Evolutionary conservation across 202 grass and related monocot genomes (phyloP), one percentile per base, ranked within the genome.

Genomic region (Panicum virgatum): DNA sequence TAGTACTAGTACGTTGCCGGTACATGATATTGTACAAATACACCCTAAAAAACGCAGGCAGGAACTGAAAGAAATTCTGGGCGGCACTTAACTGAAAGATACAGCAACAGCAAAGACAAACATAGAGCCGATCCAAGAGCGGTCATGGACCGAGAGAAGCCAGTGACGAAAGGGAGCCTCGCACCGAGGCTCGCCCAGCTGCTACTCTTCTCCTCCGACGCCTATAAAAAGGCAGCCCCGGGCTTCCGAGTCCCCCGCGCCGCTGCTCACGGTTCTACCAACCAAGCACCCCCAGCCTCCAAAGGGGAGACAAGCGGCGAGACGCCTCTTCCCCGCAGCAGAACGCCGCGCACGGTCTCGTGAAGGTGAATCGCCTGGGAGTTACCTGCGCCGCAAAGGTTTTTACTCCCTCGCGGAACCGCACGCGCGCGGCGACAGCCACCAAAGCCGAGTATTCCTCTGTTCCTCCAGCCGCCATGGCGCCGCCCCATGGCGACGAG

Each of bases 361-460:
- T n/a, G 11, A 43, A 1, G 80, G 32, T 84, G 25, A 80, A 75
- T 67, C 14, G 20, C 52, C 43, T 3, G 42, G 82, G 71, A 82
- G 72, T 89, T 82, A 86, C 87, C 66, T 0, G 44, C 76, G 77
- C 72, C 72, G 65, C 80, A 81, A 85, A 66, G 62, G 38, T 39
- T 51, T 63, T 42, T 38, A 59, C 68, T 26, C 45, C 34, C 12
- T 36, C 34, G 1, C 30, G 22, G 12, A 72, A 50, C 82, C 66
- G 82, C n/a, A 26, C 87, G 76, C 11, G 45, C 37, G 64, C 26
- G 40, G 47, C 14, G 12, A 30, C 8, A 54, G 51, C 13, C 51
- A 29, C 3, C 53, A 30, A 13, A 69, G 64, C 73, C 75, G 87
- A 77, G 82, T 54, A 37, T 58, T 82, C 51, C 73, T 73, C 83